Base-by-base conservation (phyloP, 2,329 filamentous ascomycete genomes). In the Pseudogymnoascus sp. region DNA sequence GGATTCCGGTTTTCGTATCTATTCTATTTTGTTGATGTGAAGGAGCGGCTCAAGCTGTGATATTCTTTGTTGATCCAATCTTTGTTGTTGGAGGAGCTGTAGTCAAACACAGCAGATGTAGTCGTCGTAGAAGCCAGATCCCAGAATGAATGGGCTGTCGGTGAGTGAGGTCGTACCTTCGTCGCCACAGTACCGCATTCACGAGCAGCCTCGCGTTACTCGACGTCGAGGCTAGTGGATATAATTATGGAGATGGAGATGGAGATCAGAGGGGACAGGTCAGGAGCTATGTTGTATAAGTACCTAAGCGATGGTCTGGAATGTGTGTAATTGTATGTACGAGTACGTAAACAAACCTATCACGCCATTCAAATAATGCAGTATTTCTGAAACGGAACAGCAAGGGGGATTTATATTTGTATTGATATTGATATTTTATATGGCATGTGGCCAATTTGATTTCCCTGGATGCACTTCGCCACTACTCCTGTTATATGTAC, bases 201-300 rank as follows among this genome's bases (percentile, higher is more conserved):
- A 57, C 51, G 14, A 47, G 42, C 42, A 57, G 51, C 51, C 29
- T 57, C 51, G n/a, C 26, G 51, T 57, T 34, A 12, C 47, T 34
- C 26, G 6, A 57, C 47, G 8, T 31, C 47, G 26, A 57, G n/a
- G 47, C 47, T 57, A 57, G 47, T 57, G 47, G 47, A 51, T 14
- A 7, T n/a, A 57, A 57, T 18, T 57, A 57, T 57, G 47, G 47
- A 57, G 47, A 57, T 57, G 47, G 47, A 57, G 47, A 57, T 31
- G 29, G 47, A 8, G 26, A 57, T 57, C 26, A 10, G 47, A 57
- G 29, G 47, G 47, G 47, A 34, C 47, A 34, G 10, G 26, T 8
- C 26, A 5, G 47, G 4, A 57, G 47, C 26, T 31, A 18, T 7
- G n/a, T 57, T 57, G 51, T 57, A 57, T 29, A 57, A 34, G 51